Evolutionary conservation across 257 asterid genomes (phyloP).

Genomic region (Nicotiana sylvestris): DNA sequence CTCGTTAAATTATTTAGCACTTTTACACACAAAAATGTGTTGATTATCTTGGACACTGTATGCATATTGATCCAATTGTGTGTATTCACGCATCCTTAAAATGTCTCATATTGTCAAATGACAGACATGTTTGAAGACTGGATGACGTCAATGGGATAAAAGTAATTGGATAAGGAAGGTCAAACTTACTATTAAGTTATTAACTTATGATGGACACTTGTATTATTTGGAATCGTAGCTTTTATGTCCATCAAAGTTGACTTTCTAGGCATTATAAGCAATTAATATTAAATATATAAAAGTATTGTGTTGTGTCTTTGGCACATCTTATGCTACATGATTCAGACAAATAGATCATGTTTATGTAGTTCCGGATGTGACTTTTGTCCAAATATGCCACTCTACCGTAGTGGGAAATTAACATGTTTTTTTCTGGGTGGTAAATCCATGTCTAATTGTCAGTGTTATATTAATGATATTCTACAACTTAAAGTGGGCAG

Average conservation of each 20-base stretch:
- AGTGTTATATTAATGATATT: neutral
- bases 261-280: neutral
- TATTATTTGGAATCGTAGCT: neutral
- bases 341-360: neutral
- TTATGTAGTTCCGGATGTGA: neutral
- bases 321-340: neutral
- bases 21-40: neutral
- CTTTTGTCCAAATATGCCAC: neutral
- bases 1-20: neutral
- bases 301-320: neutral
- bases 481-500: neutral
- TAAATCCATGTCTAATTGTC: neutral
- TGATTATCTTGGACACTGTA: neutral
- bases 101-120: neutral
- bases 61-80: neutral
- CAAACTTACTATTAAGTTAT: neutral
- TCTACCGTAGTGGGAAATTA: neutral
- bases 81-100: neutral
- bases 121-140: neutral
- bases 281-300: neutral
- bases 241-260: neutral
- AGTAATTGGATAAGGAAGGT: neutral
- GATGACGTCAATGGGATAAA: neutral
- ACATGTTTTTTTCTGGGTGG: neutral
- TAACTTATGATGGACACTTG: neutral